Evolutionary conservation across 306 rosid genomes (phyloP).

Genomic region (Leucaena leucocephala): DNA sequence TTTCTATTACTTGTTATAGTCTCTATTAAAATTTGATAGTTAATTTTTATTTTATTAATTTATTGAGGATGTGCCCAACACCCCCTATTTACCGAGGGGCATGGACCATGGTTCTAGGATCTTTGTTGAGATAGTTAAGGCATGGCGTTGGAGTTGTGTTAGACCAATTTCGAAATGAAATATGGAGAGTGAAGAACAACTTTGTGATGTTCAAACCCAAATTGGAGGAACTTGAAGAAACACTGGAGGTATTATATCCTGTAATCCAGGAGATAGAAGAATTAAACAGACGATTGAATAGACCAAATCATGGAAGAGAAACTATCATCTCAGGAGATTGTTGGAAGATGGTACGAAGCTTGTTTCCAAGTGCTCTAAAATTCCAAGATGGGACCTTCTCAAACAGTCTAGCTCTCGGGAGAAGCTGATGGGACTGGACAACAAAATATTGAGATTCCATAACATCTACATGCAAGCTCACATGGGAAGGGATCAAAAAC

Average conservation of each 20-base stretch:
- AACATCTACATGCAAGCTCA: neutral
- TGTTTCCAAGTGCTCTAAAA: neutral
- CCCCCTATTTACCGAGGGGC: no score
- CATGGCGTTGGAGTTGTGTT: neutral
- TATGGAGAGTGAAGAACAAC: neutral
- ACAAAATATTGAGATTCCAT: neutral
- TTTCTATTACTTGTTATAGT: no score
- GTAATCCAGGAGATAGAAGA: neutral
- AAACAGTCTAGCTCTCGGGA: neutral
- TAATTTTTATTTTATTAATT: no score
- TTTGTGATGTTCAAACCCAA: neutral
- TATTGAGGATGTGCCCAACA: no score
- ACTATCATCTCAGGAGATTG: neutral
- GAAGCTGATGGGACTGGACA: neutral
- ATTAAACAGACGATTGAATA: neutral
- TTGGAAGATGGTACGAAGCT: neutral
- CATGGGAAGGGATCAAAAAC: neutral
- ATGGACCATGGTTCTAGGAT: no score
- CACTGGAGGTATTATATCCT: neutral
- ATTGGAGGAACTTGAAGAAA: neutral
- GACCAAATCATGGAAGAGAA: neutral
- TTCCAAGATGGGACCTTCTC: neutral
- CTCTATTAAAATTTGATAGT: no score
- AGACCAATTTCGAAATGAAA: neutral
- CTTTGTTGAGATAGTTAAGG: neutral